Evolutionary conservation across 345 rosid genomes (phyloP).

Genomic region (Nephelium lappaceum): DNA sequence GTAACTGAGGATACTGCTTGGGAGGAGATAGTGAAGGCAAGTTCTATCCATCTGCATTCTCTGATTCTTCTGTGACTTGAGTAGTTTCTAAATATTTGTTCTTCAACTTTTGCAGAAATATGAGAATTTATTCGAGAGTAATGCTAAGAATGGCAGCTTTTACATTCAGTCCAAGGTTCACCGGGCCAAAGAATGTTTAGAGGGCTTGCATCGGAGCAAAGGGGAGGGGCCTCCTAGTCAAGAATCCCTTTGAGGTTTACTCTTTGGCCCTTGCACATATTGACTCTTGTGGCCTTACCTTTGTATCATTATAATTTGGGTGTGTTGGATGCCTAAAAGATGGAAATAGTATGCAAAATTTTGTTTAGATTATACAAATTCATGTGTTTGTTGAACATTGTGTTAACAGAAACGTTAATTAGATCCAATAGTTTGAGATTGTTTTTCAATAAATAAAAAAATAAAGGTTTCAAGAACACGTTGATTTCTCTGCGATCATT

Average conservation of each 20-base stretch:
- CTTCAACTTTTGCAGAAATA: constrained; percentile 56
- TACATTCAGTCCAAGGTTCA: constrained; percentile 95
- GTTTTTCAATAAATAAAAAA: not conserved
- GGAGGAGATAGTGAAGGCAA: constrained; percentile 82
- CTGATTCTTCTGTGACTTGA: not conserved
- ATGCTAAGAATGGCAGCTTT: constrained; percentile 83
- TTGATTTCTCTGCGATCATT: not conserved
- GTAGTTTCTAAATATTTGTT: not conserved
- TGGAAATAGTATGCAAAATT: not conserved
- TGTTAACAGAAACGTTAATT: not conserved
- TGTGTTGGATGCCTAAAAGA: not conserved
- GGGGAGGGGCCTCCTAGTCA: constrained; percentile 49
- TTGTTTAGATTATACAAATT: not conserved
- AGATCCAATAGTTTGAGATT: not conserved
- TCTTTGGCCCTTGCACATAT: not conserved
- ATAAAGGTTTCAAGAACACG: not conserved
- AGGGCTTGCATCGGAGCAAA: constrained; percentile 48
- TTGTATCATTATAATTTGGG: not conserved
- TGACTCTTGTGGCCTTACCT: not conserved
- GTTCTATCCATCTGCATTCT: not conserved
- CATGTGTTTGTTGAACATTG: not conserved
- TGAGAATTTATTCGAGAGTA: constrained; percentile 70
- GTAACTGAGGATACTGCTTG: constrained; percentile 65
- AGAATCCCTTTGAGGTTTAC: constrained; percentile 10
- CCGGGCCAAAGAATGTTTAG: constrained; percentile 91